Percentiles rank a stretch among this genome's conserved stretches.
Conservation (phyloP, 371 early-diverging fungal species). For the Lichtheimia ornata region DNA sequence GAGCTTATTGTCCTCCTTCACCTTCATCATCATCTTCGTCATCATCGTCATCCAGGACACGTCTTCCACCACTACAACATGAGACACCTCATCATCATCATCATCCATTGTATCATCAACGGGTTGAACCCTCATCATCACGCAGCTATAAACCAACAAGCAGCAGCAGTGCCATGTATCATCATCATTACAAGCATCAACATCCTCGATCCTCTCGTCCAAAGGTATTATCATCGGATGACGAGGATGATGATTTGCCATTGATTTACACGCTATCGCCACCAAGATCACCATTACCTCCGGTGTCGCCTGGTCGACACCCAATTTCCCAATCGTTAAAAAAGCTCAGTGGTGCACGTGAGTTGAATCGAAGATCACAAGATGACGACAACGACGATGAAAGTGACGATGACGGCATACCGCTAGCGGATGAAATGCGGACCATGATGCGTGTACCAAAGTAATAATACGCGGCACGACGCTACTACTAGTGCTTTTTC, state of each 20-base stretch:
- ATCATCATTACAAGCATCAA: background rate
- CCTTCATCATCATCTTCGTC: background rate
- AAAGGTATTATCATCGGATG: background rate
- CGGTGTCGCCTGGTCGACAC: too few species aligned
- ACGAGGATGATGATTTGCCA: conserved; percentile 16
- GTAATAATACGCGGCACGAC: too few species aligned
- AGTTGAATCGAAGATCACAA: too few species aligned
- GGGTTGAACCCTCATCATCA: background rate
- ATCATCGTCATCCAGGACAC: background rate
- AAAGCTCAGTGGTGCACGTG: too few species aligned
- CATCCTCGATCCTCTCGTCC: background rate
- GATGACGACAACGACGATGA: too few species aligned
- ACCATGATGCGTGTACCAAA: too few species aligned
- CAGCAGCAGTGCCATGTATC: background rate
- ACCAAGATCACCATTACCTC: background rate
- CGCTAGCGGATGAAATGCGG: too few species aligned
- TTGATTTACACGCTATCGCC: conserved; percentile 4
- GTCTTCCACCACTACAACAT: background rate
- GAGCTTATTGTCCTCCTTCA: background rate
- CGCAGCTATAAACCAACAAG: background rate
- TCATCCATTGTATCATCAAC: background rate
- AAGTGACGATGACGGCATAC: too few species aligned
- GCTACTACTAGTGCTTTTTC: too few species aligned
- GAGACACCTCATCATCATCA: too few species aligned
- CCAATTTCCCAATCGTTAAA: too few species aligned